Conservation (phyloP, 441 rosid genomes). For the Adansonia madagascariensis region DNA sequence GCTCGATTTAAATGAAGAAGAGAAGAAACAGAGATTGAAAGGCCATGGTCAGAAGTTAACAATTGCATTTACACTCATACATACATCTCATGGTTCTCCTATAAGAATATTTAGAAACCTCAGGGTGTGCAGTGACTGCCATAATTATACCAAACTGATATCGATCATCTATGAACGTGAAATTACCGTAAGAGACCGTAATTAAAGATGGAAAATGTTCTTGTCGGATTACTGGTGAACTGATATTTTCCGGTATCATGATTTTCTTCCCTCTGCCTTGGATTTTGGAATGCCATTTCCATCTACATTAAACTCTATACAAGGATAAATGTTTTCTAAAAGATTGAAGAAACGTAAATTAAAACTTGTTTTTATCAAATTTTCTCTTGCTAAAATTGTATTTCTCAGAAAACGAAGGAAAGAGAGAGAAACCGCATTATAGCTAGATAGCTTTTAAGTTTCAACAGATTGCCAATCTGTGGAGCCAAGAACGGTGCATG, state of each 20-base stretch:
- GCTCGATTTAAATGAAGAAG: slow-evolving; percentile 64
- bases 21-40: slow-evolving; percentile 67
- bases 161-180: slow-evolving; percentile 57
- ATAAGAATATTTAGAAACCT: slow-evolving; percentile 50
- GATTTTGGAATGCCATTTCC: not conserved
- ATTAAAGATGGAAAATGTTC: slow-evolving; percentile 72
- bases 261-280: slow-evolving; percentile 13
- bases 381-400: not conserved
- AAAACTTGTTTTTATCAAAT: not conserved
- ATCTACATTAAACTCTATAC: not conserved
- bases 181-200: slow-evolving; percentile 65
- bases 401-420: not conserved
- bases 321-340: not conserved
- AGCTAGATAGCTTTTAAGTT: not conserved
- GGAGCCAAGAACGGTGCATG: not conserved
- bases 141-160: slow-evolving; percentile 65
- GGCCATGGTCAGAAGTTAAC: slow-evolving; percentile 81
- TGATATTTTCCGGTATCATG: not conserved
- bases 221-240: slow-evolving; percentile 78
- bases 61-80: slow-evolving; percentile 63
- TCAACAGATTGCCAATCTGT: not conserved
- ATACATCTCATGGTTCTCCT: slow-evolving; percentile 44
- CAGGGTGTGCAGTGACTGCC: slow-evolving; percentile 42
- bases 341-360: no score
- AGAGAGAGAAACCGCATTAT: not conserved